Conservation (phyloP, 768 basidiomycete species). For the Trametes meyenii region DNA sequence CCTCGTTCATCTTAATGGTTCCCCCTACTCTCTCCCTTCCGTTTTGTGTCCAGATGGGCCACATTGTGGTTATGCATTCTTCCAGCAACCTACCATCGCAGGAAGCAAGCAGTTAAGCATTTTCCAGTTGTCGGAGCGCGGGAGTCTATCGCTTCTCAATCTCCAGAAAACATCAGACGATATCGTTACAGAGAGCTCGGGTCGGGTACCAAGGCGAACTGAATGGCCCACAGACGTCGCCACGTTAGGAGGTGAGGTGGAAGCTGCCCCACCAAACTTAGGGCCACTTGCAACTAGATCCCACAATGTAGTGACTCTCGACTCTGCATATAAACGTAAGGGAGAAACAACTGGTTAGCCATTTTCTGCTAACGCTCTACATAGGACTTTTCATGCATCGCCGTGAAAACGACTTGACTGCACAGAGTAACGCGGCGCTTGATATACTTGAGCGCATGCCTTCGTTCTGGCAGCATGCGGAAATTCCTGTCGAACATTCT, state of each 20-base stretch:
- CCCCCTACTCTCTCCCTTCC: constrained; percentile 49
- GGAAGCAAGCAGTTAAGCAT: constrained; percentile 37
- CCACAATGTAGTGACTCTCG: constrained; percentile 51
- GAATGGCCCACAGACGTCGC: constrained; percentile 45
- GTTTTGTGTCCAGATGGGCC: constrained; percentile 29
- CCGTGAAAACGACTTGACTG: constrained; percentile 20
- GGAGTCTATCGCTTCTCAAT: constrained; percentile 48
- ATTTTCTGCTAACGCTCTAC: constrained; percentile 1
- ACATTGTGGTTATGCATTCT: constrained; percentile 38
- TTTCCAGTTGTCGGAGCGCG: constrained; percentile 51
- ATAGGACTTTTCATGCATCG: constrained; percentile 27
- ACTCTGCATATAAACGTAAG: constrained; percentile 59
- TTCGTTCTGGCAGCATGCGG: constrained; percentile 55
- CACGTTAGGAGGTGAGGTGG: constrained; percentile 36
- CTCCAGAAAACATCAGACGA: constrained; percentile 31
- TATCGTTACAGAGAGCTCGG: constrained; percentile 15
- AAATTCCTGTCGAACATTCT: constrained; percentile 52
- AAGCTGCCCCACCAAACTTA: constrained; percentile 37
- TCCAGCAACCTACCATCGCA: constrained; percentile 33
- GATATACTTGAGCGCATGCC: constrained; percentile 57
- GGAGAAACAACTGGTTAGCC: background rate
- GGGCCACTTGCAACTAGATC: constrained; percentile 51
- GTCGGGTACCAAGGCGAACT: background rate
- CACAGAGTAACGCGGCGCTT: constrained; percentile 44
- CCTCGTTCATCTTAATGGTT: constrained; percentile 47